Evolutionary conservation across 2,329 filamentous ascomycete genomes (phyloP), one percentile per base, ranked within the genome.

Genomic region (Dothidotthia symphoricarpi): DNA sequence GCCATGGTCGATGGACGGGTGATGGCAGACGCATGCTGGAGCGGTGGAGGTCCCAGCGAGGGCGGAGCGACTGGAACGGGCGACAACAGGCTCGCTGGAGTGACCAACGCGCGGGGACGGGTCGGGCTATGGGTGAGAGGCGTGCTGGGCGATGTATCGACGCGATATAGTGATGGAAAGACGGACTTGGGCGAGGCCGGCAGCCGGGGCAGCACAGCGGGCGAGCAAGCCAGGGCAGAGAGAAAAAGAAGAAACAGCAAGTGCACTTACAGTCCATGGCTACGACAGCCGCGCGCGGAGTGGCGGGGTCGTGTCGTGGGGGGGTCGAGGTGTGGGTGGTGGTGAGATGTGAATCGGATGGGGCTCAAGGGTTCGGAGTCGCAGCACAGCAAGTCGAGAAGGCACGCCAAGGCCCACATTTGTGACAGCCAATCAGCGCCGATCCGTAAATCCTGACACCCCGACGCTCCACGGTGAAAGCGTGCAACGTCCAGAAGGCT

Each of bases 221-320:
- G 49, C 48, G 37, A 36, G 52, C 45, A 41, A 47, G 52, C 39
- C 26, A 30, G 24, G 33, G 41, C 27, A 30, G 59, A 49, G 57
- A 57, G 47, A 44, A 42, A 52, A 42, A 53, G 49, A 58, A 57
- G 58, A 54, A 67, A n/a, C n/a, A n/a, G n/a, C n/a, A n/a, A n/a
- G n/a, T n/a, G 53, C 57, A 79, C 76, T 77, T 68, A 80, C 78
- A 75, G 70, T 78, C 75, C 77, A 81, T 80, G 69, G 63, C 70
- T 68, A 66, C 70, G 69, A 71, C 68, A 71, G 70, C 72, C 73
- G 70, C 64, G 41, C 41, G 44, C 43, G 39, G 32, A 47, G 47
- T 28, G 37, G 42, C 63, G 55, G 55, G 45, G 47, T 40, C 43
- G 51, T 41, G 43, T 48, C 38, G 51, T 47, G 53, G 50, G 54